Conservation (phyloP, 345 rosid genomes). For the Geranium rotundifolium region DNA sequence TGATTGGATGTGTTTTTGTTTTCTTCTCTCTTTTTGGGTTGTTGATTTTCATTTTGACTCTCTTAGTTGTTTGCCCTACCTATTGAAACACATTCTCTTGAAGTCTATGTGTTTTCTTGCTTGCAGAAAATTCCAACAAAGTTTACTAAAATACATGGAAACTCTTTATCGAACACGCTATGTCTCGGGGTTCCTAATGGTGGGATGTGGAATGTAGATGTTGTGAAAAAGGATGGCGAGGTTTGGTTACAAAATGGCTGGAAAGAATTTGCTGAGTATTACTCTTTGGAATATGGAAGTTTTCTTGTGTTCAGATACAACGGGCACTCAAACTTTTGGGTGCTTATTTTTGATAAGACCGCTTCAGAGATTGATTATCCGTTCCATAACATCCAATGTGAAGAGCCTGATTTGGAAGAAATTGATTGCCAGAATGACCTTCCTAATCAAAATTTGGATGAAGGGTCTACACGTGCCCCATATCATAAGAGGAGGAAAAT, state of each 20-base stretch:
- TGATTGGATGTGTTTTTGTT: background rate
- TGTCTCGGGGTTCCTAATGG: constrained; percentile 10
- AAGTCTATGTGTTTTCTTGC: background rate
- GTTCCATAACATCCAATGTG: background rate
- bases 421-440: too few relatives aligned
- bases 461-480: background rate
- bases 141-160: constrained; percentile 10
- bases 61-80: too few relatives aligned
- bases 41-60: too few relatives aligned
- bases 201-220: constrained; percentile 11
- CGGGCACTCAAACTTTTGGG: constrained; percentile 2
- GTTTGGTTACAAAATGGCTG: constrained; percentile 10
- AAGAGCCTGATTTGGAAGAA: background rate
- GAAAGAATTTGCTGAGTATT: constrained; percentile 7
- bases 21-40: background rate
- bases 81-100: background rate
- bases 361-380: constrained; percentile 13
- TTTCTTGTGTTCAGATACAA: constrained; percentile 7
- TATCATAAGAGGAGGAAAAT: background rate
- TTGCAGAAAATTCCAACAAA: constrained; percentile 17
- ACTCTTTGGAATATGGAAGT: constrained; percentile 6
- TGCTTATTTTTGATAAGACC: constrained; percentile 9
- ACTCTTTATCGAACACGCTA: background rate
- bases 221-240: background rate
- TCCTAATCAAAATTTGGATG: background rate